A percentile compares a stretch with the other conserved stretches of the same genome.
These are phyloP conservation scores for Penicillium sp. DNA, from an alignment of 2,329 filamentous ascomycete species.

Conservation along the genomic window DNA sequence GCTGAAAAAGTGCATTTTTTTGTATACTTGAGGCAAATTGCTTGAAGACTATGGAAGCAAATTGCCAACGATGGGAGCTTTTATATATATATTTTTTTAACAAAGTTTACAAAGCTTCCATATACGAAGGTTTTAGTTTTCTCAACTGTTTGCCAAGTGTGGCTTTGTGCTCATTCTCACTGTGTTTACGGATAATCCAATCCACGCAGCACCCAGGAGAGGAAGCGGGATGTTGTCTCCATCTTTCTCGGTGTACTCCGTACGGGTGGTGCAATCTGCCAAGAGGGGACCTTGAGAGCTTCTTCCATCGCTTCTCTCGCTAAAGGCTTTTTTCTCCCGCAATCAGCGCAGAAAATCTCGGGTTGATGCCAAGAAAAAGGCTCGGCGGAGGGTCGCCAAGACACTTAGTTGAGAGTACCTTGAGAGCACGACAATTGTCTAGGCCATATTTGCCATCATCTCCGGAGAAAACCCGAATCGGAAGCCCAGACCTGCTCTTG, in stretches of 20 bases:
- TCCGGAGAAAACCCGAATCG: neutral
- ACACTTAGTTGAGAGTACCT: conserved; percentile 20
- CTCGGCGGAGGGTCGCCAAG: conserved; percentile 20
- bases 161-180: neutral
- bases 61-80: neutral
- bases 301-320: neutral
- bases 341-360: conserved; percentile 1
- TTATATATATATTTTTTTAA: conserved; percentile 6
- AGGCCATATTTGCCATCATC: neutral
- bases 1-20: neutral
- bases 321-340: neutral
- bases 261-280: neutral
- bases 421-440: conserved; percentile 10
- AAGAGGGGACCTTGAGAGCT: conserved; percentile 23
- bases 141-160: neutral
- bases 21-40: neutral
- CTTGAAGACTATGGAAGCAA: too few relatives aligned
- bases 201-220: neutral
- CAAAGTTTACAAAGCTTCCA: neutral
- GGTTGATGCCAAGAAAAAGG: conserved; percentile 17
- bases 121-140: neutral
- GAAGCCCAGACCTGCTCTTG: conserved; percentile 6
- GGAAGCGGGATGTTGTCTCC: neutral
- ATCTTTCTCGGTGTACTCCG: neutral
- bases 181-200: neutral